phyloP scores from a whole-genome alignment of 2,329 filamentous ascomycete genomes.

The Xylariaceae sp. region DNA sequence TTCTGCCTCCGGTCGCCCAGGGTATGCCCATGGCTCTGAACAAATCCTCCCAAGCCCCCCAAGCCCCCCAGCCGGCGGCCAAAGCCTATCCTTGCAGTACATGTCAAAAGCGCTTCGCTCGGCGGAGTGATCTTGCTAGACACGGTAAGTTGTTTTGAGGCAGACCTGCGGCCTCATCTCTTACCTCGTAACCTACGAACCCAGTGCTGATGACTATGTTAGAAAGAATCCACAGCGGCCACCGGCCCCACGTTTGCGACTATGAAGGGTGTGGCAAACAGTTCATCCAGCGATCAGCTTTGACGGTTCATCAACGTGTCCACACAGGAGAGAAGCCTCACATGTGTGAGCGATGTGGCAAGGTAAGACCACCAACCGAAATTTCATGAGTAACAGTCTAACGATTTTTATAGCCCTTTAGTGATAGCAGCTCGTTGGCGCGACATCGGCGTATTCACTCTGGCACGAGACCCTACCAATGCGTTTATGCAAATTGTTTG shows the following conservation, averaged over 20 bases:
- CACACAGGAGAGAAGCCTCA: constrained; percentile 98
- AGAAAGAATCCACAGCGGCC: constrained; percentile 95
- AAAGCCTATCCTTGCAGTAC: constrained; percentile 86
- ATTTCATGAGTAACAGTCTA: constrained; percentile 11
- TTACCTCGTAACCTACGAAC: neutral
- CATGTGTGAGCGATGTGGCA: constrained; percentile 93
- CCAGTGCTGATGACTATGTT: constrained; percentile 12
- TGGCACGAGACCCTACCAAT: constrained; percentile 94
- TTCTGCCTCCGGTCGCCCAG: constrained; percentile 36
- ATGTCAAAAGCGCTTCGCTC: constrained; percentile 86
- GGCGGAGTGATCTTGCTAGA: constrained; percentile 87
- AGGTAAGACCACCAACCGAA: constrained; percentile 57
- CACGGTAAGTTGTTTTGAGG: constrained; percentile 65
- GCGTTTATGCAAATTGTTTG: constrained; percentile 93
- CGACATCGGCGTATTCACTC: constrained; percentile 93
- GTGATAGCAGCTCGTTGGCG: constrained; percentile 90
- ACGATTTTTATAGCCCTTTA: constrained; percentile 67
- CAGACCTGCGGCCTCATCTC: neutral
- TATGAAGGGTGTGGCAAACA: constrained; percentile 85
- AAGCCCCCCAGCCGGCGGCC: constrained; percentile 38
- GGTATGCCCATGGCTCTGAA: constrained; percentile 37
- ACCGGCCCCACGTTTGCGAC: constrained; percentile 89
- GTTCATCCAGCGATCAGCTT: constrained; percentile 92
- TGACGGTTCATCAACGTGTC: constrained; percentile 92
- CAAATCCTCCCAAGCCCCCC: constrained; percentile 38